Conservation (phyloP, 352 stramenopile genomes). For the Phytophthora vignae region DNA sequence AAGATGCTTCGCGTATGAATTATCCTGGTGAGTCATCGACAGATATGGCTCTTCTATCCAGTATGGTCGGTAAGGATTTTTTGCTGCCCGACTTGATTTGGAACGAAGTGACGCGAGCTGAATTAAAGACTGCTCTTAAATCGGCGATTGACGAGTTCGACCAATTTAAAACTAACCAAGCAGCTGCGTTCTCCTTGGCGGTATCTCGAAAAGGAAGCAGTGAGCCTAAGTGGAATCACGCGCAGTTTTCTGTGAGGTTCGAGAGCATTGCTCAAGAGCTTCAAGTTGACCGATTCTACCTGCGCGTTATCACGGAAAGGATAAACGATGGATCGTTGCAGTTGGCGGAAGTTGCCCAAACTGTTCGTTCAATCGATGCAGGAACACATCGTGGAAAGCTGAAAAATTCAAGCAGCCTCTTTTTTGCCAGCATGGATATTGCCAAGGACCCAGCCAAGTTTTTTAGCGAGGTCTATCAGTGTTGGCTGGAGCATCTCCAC, state of each 20-base stretch:
- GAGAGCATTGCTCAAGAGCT: constrained; percentile 69
- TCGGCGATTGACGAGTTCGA: constrained; percentile 58
- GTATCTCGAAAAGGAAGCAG: constrained; percentile 29
- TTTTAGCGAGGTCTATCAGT: constrained; percentile 85
- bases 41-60: constrained; percentile 71
- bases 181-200: constrained; percentile 31
- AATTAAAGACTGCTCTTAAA: constrained; percentile 62
- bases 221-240: constrained; percentile 71
- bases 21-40: constrained; percentile 77
- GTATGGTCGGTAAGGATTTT: constrained; percentile 77
- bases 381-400: constrained; percentile 50
- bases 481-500: constrained; percentile 81
- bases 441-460: constrained; percentile 64
- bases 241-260: constrained; percentile 74
- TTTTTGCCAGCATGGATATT: constrained; percentile 76
- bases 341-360: constrained; percentile 58
- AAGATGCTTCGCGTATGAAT: constrained; percentile 67
- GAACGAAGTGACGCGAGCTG: constrained; percentile 63
- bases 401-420: constrained; percentile 60
- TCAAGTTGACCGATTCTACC: constrained; percentile 70
- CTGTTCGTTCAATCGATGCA: constrained; percentile 45
- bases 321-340: constrained; percentile 79
- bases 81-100: constrained; percentile 84
- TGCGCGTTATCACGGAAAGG: constrained; percentile 73
- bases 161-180: constrained; percentile 49